Percentiles rank a stretch among this genome's conserved stretches.
Conservation (phyloP, 495 filamentous ascomycete species). For the Neohortaea acidophila region DNA sequence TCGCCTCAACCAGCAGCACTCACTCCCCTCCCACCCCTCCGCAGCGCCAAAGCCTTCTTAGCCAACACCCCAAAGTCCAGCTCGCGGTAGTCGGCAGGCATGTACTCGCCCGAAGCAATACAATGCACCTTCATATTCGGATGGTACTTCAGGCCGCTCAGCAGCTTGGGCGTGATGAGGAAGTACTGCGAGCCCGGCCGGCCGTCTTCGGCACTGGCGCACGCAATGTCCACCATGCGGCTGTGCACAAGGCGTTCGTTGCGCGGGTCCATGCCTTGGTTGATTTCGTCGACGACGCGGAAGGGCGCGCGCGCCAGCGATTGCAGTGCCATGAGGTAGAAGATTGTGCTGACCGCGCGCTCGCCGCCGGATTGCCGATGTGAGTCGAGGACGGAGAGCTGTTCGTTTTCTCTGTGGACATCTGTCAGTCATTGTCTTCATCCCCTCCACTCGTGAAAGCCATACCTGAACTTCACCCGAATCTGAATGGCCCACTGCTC, state of each 20-base stretch:
- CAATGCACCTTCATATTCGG: conserved; percentile 82
- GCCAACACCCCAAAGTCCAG: conserved; percentile 41
- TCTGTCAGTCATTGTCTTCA: conserved; percentile 1
- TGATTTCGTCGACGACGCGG: conserved; percentile 98
- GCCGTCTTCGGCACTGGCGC: conserved; percentile 41
- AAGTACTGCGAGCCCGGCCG: conserved; percentile 73
- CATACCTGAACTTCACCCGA: conserved; percentile 79
- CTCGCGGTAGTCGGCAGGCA: conserved; percentile 43
- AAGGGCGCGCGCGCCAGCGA: conserved; percentile 90
- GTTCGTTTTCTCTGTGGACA: conserved; percentile 52
- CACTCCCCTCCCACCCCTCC: conserved; percentile 1
- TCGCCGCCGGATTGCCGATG: conserved; percentile 95
- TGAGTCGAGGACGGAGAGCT: conserved; percentile 65
- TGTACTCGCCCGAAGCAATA: conserved; percentile 83
- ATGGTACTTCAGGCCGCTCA: conserved; percentile 72
- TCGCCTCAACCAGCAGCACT: not conserved
- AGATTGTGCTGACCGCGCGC: conserved; percentile 91
- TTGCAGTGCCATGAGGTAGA: conserved; percentile 98
- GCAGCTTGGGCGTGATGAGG: conserved; percentile 94
- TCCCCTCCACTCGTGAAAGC: not conserved
- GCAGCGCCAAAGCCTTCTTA: conserved; percentile 11
- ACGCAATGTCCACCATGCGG: conserved; percentile 44
- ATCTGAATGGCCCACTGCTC: conserved; percentile 90
- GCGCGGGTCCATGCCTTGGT: conserved; percentile 97
- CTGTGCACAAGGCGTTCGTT: conserved; percentile 97